Evolutionary conservation across 441 rosid genomes (phyloP).

Genomic region (Populus trichocarpa): DNA sequence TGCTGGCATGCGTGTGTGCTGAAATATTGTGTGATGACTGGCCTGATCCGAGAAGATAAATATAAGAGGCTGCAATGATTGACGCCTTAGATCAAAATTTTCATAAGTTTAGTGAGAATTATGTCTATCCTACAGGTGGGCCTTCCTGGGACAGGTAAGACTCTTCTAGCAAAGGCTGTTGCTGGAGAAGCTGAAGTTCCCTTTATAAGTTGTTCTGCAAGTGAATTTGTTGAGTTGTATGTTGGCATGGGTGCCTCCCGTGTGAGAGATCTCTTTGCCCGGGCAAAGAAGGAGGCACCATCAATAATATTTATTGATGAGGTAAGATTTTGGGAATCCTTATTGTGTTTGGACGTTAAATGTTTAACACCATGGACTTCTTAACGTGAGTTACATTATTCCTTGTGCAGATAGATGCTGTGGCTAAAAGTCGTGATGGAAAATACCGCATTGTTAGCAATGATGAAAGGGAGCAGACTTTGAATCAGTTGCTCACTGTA

Average conservation of each 20-base stretch:
- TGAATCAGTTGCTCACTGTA: conserved; percentile 97
- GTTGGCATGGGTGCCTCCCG: conserved; percentile 99
- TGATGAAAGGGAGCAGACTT: conserved; percentile 97
- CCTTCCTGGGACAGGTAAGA: conserved; percentile 99
- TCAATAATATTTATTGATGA: conserved; percentile 95
- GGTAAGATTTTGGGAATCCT: conserved; percentile 35
- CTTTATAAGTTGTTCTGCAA: conserved; percentile 95
- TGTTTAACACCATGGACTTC: conserved; percentile 1
- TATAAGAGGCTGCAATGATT: neutral
- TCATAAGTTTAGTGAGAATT: neutral
- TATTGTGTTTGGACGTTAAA: neutral
- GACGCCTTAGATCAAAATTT: conserved; percentile 8
- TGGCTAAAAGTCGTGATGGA: conserved; percentile 98
- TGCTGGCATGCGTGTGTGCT: neutral
- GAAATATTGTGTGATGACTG: neutral
- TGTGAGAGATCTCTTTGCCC: conserved; percentile 91
- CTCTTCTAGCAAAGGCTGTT: conserved; percentile 94
- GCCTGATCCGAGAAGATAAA: neutral
- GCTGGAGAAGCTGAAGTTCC: conserved; percentile 98
- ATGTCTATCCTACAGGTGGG: conserved; percentile 62
- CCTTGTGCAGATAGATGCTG: conserved; percentile 84
- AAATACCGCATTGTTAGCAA: conserved; percentile 81
- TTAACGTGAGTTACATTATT: conserved; percentile 5
- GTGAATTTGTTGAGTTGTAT: conserved; percentile 96
- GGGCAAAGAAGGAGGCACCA: conserved; percentile 98